Base-by-base conservation (phyloP, 495 filamentous ascomycete genomes). In the Friedmanniomyces simplex region DNA sequence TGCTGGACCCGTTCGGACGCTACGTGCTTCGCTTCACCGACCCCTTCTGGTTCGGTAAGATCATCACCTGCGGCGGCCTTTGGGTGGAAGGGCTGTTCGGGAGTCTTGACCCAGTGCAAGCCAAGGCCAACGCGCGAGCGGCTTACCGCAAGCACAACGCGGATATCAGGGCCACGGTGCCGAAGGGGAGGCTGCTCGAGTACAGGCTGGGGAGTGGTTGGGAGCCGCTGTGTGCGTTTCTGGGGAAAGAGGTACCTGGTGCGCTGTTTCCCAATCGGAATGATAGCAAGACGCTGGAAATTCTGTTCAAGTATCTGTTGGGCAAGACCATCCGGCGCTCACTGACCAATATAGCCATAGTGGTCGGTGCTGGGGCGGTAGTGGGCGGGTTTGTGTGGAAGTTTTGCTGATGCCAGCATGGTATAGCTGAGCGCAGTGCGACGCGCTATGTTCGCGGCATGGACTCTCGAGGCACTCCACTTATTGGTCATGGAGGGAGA, bases 181-280 rank as follows among this genome's bases (percentile, higher is more conserved):
- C 50, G 37, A 39, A 51, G 32, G 39, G 55, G 43, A 51, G 36
- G 46, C 26, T 64, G 54, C 32, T 66, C 28, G 58, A 61, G 51
- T 62, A 58, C 36, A 26, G 54, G 30, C 25, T 66, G 10, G 54
- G 58, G 1, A 45, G 26, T 37, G 64, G 61, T 2, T 66, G 64
- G 64, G 50, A 43, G n/a, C 61, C 57, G 28, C 45, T 66, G 18
- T 66, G 64, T 48, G 37, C 30, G 25, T 66, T 64, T 57, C 47
- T 66, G 22, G 64, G 48, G 26, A 59, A 62, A 22, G 37, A 41
- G 20, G 58, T 64, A 28, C 64, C 61, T 14, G 51, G 52, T 1
- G 36, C 42, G 37, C 14, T 21, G 13, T 66, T 64, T 52, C 64
- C 64, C 13, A 11, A 43, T 4, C n/a, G n/a, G 2, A 65, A 65